These are phyloP conservation scores for Aspergillus transmontanensis DNA, from an alignment of 2,329 filamentous ascomycete species.

Conservation along the genomic window DNA sequence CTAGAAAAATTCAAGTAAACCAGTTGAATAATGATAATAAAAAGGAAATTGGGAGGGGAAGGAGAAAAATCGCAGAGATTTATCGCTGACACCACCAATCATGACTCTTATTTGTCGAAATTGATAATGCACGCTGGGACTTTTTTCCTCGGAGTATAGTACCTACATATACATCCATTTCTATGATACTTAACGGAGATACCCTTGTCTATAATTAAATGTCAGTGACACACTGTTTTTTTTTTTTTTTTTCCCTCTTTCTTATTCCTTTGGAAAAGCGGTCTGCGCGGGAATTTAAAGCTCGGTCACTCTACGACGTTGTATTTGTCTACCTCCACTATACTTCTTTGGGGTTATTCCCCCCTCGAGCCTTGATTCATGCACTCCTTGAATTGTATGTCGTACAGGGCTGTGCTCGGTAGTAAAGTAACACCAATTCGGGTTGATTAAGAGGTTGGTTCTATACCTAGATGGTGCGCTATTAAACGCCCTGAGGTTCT, in stretches of 20 bases:
- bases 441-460: not conserved
- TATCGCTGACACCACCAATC: constrained; percentile 4
- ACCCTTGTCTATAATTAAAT: constrained; percentile 11
- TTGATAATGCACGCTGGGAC: constrained; percentile 11
- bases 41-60: not conserved
- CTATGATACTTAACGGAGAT: not conserved
- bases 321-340: not conserved
- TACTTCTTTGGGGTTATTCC: not conserved
- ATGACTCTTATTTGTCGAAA: not conserved
- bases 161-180: not conserved
- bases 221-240: not conserved
- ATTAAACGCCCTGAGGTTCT: not conserved
- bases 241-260: not conserved
- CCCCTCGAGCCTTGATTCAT: not conserved
- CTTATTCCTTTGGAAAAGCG: constrained; percentile 15
- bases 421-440: not conserved
- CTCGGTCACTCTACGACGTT: constrained; percentile 3
- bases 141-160: constrained; percentile 3
- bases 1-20: not conserved
- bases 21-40: not conserved
- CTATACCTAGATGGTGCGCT: not conserved
- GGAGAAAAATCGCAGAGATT: not conserved
- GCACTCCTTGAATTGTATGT: not conserved
- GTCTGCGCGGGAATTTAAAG: constrained; percentile 20
- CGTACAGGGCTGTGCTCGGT: not conserved